These are phyloP conservation scores for Zymoseptoria passerinii DNA, from an alignment of 2,329 filamentous ascomycete genomes.

Conservation along the genomic window DNA sequence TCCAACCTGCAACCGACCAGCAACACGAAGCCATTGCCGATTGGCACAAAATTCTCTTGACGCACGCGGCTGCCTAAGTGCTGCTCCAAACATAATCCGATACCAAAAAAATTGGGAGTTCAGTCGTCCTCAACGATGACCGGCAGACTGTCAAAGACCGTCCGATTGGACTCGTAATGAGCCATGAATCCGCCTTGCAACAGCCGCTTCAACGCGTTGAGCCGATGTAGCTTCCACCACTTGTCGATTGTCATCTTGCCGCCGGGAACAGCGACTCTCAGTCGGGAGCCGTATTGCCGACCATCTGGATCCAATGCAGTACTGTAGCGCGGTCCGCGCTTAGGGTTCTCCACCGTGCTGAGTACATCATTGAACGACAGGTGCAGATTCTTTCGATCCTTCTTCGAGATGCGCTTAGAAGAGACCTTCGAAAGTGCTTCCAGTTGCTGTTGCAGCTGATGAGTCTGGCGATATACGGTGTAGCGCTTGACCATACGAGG, in stretches of 20 bases:
- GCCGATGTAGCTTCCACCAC: conserved; percentile 64
- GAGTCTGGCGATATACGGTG: conserved; percentile 56
- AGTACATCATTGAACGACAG: conserved; percentile 58
- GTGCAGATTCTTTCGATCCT: conserved; percentile 59
- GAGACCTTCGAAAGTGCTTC: conserved; percentile 52
- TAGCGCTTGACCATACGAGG: conserved; percentile 52
- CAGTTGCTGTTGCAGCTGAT: conserved; percentile 52
- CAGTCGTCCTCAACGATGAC: conserved; percentile 26
- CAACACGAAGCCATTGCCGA: not conserved
- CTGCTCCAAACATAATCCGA: not conserved
- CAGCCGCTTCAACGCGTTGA: conserved; percentile 53
- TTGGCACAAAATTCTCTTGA: not conserved
- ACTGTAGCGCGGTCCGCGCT: conserved; percentile 57
- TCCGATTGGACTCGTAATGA: conserved; percentile 55
- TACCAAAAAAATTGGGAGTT: not conserved
- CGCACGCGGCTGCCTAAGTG: not conserved
- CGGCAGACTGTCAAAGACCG: conserved; percentile 53
- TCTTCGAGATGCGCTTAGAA: conserved; percentile 55
- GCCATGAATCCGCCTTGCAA: conserved; percentile 54
- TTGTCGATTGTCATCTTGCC: conserved; percentile 57
- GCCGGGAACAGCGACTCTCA: conserved; percentile 54
- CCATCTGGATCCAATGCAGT: conserved; percentile 56
- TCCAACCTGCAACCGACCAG: not conserved
- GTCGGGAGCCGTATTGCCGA: conserved; percentile 52
- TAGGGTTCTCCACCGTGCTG: conserved; percentile 58